phyloP scores from a whole-genome alignment of 2,329 filamentous ascomycete genomes.

The Ophiostoma australiae region DNA sequence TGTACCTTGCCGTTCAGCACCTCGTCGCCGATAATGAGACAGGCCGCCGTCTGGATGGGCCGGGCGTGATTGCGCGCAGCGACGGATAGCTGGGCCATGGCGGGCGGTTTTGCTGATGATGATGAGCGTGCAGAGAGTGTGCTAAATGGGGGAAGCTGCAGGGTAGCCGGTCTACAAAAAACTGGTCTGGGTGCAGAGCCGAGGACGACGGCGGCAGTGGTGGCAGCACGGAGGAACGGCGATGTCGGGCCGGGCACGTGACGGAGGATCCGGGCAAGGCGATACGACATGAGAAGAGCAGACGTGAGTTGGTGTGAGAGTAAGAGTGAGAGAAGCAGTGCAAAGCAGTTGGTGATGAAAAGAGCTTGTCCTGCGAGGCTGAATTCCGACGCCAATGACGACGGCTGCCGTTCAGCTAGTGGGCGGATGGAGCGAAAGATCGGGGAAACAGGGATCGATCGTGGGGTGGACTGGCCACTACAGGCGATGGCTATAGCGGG shows the following conservation, averaged over 20 bases:
- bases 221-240: conserved; percentile 14
- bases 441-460: conserved; percentile 10
- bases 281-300: conserved; percentile 24
- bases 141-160: not conserved
- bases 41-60: conserved; percentile 82
- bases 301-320: not conserved
- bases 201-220: not conserved
- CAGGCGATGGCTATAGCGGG: conserved; percentile 4
- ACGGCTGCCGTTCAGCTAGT: not conserved
- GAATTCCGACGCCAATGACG: not conserved
- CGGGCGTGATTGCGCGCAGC: conserved; percentile 27
- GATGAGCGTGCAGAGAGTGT: not conserved
- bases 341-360: not conserved
- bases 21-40: conserved; percentile 95
- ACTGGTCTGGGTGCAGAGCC: not conserved
- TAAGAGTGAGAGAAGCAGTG: not conserved
- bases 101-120: not conserved
- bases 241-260: conserved; percentile 23
- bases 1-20: conserved; percentile 87
- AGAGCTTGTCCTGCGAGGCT: not conserved
- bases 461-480: conserved; percentile 2
- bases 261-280: conserved; percentile 24
- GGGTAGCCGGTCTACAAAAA: not conserved
- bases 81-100: conserved; percentile 24
- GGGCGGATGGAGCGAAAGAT: not conserved